Evolutionary conservation across 1,284 basidiomycete genomes (phyloP), one percentile per base, ranked within the genome.

Genomic region (Puccinia novopanici): DNA sequence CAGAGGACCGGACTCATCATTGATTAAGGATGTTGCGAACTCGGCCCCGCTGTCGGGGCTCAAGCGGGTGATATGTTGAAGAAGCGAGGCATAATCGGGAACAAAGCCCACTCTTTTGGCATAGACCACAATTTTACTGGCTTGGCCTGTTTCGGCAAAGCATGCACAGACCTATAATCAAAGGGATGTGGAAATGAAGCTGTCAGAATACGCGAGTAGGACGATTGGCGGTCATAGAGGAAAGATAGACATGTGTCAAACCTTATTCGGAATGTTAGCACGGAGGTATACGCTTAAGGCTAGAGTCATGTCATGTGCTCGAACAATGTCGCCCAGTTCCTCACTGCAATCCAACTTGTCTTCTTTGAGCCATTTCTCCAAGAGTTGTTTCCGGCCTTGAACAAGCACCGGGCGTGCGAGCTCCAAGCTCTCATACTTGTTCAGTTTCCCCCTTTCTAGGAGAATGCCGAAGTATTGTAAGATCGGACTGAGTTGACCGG

Each of bases 341-440:
- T 99, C 97, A 84, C 92, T 94, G 88, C 97, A 99, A 82, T 97
- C 96, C 82, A 99, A 93, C 90, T 99, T 99, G 88, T 98, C 98
- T 89, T 99, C 97, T 88, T 99, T 99, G 83, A 99, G 88, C 97
- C 97, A 99, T 86, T 99, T 99, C 88, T 99, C 97, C 37, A 99
- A 89, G 65, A 99, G 88, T 85, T 98, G 95, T 88, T 99, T 99
- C 85, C 95, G 91, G 77, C 95, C 95, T 88, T 99, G 97, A 84
- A 94, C 92, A 72, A 99, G 88, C 17, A 99, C 97, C 30, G 97
- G 97, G 75, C 94, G 91, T 0, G 97, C 96, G 61, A 99, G 91
- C 86, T 99, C 97, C 65, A 99, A 88, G 50, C 94, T 97, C 87
- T 99, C 97, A 52, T 92, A 90, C 86, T 96, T 95, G 88, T 99